Evolutionary conservation across 257 asterid genomes (phyloP), one percentile per base, ranked within the genome.

Genomic region (Nicotiana attenuata): DNA sequence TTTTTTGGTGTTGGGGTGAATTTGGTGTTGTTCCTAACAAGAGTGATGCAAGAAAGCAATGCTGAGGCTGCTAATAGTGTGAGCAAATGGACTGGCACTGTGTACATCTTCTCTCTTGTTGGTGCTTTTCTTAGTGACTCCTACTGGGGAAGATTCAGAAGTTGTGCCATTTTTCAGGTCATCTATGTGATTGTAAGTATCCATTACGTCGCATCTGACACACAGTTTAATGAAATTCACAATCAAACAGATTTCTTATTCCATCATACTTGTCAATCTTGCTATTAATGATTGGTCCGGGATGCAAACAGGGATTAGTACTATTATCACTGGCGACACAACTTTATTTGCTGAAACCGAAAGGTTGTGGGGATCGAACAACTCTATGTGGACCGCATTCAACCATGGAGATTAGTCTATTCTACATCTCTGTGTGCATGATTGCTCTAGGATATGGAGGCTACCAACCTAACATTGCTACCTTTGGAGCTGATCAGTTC

Each of bases 1-100:
- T 96, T 96, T 88, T 96, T 96, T 60, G 98, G 99, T 1, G 92
- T 95, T 5, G 99, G 99, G 50, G 97, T 95, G 86, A 95, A 95
- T 90, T 84, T 96, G 81, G 99, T 96, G 77, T 82, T 96, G 80
- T 96, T 96, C 88, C 91, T 94, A 5, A 96, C 99, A 1, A 88
- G 98, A 60, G 98, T 94, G 55, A 81, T 96, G 80, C 92, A 91
- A 66, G 92, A 94, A 81, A 87, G 90, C 91, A 95, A 93, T 56
- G 99, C 98, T 6, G 94, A 90, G 16, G 99, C 98, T 3, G 99
- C 99, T 7, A 95, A 95, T 82, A 91, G 89, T 35, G 99, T 95
- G 4, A 95, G 99, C 94, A 92, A 91, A 87, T 95, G 98, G 99
- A 95, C 99, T 2, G 99, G 99, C 33, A 95, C 99, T 3, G 98